phyloP scores from a whole-genome alignment of 192 early-diverging fungal genomes.

The Phlyctochytrium arcticum region DNA sequence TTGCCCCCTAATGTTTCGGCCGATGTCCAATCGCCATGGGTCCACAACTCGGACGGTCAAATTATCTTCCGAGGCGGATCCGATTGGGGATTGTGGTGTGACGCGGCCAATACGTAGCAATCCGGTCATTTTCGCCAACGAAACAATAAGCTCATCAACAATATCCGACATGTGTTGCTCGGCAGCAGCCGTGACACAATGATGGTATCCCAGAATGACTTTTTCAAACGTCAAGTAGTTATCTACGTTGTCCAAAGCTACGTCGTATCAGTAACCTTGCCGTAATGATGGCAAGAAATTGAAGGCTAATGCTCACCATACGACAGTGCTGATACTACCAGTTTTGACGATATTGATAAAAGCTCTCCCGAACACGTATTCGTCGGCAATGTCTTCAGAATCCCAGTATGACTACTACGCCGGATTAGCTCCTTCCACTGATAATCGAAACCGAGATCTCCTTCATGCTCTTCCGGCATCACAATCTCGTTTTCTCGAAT shows the following conservation, averaged over 20 bases:
- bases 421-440: constrained; percentile 82
- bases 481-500: constrained; percentile 90
- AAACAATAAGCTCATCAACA: constrained; percentile 73
- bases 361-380: constrained; percentile 75
- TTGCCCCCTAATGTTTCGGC: constrained; percentile 84
- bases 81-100: constrained; percentile 9
- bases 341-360: constrained; percentile 70
- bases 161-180: constrained; percentile 70
- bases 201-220: constrained; percentile 73
- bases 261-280: constrained; percentile 21
- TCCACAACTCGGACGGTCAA: constrained; percentile 28
- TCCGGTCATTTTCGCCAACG: constrained; percentile 72
- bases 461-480: constrained; percentile 95
- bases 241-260: constrained; percentile 77
- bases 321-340: constrained; percentile 70
- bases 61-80: background rate
- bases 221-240: constrained; percentile 75
- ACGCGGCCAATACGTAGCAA: constrained; percentile 38
- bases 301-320: constrained; percentile 55
- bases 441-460: constrained; percentile 90
- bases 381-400: constrained; percentile 54
- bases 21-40: constrained; percentile 75
- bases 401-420: constrained; percentile 39
- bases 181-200: constrained; percentile 67
- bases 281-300: constrained; percentile 23